These are phyloP conservation scores for Pyrenochaeta sp. DNA, from an alignment of 2,329 filamentous ascomycete species.

Conservation along the genomic window DNA sequence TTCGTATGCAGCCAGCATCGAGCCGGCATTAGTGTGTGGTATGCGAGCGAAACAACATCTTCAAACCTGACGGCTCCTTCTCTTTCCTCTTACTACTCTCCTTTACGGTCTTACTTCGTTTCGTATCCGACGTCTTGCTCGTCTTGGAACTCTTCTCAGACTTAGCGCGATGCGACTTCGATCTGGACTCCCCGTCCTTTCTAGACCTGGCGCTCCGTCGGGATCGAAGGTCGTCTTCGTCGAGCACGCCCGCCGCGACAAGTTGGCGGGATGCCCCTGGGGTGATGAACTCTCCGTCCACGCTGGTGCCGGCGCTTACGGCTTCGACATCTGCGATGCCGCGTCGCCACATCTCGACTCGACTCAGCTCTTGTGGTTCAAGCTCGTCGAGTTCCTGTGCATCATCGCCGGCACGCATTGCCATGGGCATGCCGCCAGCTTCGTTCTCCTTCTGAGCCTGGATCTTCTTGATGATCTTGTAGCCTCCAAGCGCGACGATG, in stretches of 20 bases:
- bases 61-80: constrained; percentile 54
- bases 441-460: constrained; percentile 54
- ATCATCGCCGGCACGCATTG: constrained; percentile 31
- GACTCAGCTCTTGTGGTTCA: constrained; percentile 63
- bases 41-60: constrained; percentile 53
- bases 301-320: constrained; percentile 64
- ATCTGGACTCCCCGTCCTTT: constrained; percentile 31
- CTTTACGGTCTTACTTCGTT: constrained; percentile 31
- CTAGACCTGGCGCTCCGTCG: constrained; percentile 37
- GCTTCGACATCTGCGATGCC: constrained; percentile 68
- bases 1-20: too few species aligned
- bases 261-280: constrained; percentile 60
- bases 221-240: constrained; percentile 58
- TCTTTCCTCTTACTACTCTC: constrained; percentile 44
- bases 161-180: constrained; percentile 41
- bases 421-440: constrained; percentile 24
- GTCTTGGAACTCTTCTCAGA: constrained; percentile 38
- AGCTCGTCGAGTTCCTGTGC: constrained; percentile 62
- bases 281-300: constrained; percentile 72
- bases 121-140: constrained; percentile 32
- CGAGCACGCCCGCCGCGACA: constrained; percentile 56
- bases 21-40: constrained; percentile 17
- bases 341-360: constrained; percentile 69
- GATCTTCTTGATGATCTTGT: constrained; percentile 95
- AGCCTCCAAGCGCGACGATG: constrained; percentile 92